Evolutionary conservation across 805 yeast genomes (phyloP).

Genomic region (Scheffersomyces amazonensis): DNA sequence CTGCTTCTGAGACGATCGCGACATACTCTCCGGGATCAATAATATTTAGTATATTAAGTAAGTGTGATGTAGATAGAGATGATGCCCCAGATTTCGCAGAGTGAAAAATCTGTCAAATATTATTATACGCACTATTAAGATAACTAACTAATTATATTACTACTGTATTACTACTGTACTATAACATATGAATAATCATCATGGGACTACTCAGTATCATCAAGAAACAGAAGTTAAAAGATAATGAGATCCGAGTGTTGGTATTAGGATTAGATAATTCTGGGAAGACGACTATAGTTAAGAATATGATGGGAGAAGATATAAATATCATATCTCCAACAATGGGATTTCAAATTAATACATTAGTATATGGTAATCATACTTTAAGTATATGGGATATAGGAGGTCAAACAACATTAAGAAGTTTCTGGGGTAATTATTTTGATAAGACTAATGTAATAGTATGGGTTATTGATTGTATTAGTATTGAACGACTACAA

Average conservation of each 20-base stretch:
- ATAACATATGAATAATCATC: no score
- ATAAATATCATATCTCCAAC: slow-evolving; percentile 72
- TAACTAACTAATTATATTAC: no score
- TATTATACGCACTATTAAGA: no score
- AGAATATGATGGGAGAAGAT: slow-evolving; percentile 50
- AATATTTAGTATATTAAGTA: no score
- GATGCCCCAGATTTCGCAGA: no score
- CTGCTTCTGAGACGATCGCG: not conserved
- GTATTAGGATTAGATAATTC: slow-evolving; percentile 86
- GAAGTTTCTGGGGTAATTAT: slow-evolving; percentile 70
- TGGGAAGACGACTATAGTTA: slow-evolving; percentile 85
- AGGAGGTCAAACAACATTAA: slow-evolving; percentile 57
- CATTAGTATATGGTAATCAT: slow-evolving; percentile 43
- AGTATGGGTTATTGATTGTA: slow-evolving; percentile 82
- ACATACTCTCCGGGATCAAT: not conserved
- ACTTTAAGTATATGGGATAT: slow-evolving; percentile 77
- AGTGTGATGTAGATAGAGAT: no score
- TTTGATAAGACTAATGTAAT: slow-evolving; percentile 75
- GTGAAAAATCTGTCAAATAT: no score
- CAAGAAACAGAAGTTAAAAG: slow-evolving; percentile 78
- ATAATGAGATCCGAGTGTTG: slow-evolving; percentile 69
- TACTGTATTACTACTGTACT: no score
- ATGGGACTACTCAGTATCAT: slow-evolving; percentile 86
- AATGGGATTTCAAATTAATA: slow-evolving; percentile 81
- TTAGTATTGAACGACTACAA: slow-evolving; percentile 54